Conservation (phyloP, 2,329 filamentous ascomycete species). For the Cladophialophora immunda region DNA sequence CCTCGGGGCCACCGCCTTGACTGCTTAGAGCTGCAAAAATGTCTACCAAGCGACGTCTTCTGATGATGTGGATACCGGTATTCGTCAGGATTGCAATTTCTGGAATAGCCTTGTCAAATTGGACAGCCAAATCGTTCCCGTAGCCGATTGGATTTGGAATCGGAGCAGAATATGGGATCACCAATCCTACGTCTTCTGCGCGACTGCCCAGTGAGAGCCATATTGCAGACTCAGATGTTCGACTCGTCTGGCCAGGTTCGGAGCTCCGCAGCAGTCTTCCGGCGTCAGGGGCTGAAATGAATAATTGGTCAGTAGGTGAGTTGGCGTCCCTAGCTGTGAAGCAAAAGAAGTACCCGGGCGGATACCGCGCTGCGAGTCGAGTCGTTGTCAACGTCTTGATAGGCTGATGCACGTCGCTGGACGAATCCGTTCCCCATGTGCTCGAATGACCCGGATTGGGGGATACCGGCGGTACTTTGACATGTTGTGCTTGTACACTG, state of each 20-base stretch:
- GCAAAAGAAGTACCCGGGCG: constrained; percentile 91
- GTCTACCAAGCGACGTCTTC: constrained; percentile 85
- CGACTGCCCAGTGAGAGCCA: constrained; percentile 79
- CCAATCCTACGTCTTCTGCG: constrained; percentile 80
- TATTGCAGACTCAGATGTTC: constrained; percentile 80
- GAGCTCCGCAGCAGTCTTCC: constrained; percentile 74
- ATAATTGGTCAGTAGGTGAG: constrained; percentile 72
- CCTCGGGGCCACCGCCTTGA: constrained; percentile 76
- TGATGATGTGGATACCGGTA: constrained; percentile 85
- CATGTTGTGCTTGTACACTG: constrained; percentile 97
- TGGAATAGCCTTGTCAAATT: constrained; percentile 82
- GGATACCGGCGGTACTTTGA: constrained; percentile 83
- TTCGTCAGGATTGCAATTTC: constrained; percentile 94
- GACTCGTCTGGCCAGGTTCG: constrained; percentile 62
- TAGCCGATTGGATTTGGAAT: constrained; percentile 77
- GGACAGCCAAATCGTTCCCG: constrained; percentile 94
- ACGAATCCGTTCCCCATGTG: constrained; percentile 39
- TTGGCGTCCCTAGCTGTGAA: constrained; percentile 73
- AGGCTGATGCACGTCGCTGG: constrained; percentile 61
- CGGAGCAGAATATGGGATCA: constrained; percentile 76
- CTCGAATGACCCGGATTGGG: constrained; percentile 41
- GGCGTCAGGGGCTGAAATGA: constrained; percentile 86
- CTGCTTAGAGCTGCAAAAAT: constrained; percentile 86
- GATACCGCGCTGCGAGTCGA: constrained; percentile 63
- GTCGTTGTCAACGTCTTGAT: constrained; percentile 53